These are phyloP conservation scores for Kluyveromyces nonfermentans DNA, from an alignment of 805 yeast genomes.

Conservation along the genomic window DNA sequence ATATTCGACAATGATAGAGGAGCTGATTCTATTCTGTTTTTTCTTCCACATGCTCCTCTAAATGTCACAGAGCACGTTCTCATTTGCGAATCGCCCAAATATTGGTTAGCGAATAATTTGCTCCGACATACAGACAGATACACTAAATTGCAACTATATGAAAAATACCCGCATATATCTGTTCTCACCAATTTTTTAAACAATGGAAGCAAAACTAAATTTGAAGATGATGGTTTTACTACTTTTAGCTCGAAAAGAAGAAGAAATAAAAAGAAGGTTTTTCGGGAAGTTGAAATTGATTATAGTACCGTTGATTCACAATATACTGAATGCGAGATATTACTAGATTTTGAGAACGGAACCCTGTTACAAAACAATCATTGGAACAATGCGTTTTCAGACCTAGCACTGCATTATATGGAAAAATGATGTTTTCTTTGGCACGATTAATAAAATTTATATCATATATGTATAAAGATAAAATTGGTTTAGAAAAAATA, in stretches of 20 bases:
- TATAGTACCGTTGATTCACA: conserved; percentile 14
- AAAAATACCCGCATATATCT: conserved; percentile 37
- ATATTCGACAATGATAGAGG: conserved; percentile 15
- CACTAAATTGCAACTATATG: conserved; percentile 33
- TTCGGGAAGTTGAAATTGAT: conserved; percentile 14
- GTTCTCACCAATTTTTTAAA: conserved; percentile 24
- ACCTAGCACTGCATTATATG: conserved; percentile 37
- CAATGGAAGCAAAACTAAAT: conserved; percentile 12
- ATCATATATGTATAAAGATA: not conserved
- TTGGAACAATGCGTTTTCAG: conserved; percentile 48
- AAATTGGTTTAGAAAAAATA: not conserved
- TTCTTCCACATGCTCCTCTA: conserved; percentile 71
- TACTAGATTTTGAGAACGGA: conserved; percentile 21
- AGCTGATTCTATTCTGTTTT: conserved; percentile 34
- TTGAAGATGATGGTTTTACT: conserved; percentile 14
- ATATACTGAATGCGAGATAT: conserved; percentile 13
- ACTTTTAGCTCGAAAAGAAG: conserved; percentile 16
- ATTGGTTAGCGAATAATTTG: conserved; percentile 43
- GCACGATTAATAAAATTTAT: not conserved
- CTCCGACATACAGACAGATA: conserved; percentile 46
- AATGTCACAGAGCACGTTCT: conserved; percentile 38
- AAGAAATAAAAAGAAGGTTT: conserved; percentile 12
- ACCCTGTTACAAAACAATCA: conserved; percentile 14
- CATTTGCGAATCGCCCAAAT: conserved; percentile 26
- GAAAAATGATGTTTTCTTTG: not conserved